Evolutionary conservation across 2,329 filamentous ascomycete genomes (phyloP).

Genomic region (Xylariaceae sp.): DNA sequence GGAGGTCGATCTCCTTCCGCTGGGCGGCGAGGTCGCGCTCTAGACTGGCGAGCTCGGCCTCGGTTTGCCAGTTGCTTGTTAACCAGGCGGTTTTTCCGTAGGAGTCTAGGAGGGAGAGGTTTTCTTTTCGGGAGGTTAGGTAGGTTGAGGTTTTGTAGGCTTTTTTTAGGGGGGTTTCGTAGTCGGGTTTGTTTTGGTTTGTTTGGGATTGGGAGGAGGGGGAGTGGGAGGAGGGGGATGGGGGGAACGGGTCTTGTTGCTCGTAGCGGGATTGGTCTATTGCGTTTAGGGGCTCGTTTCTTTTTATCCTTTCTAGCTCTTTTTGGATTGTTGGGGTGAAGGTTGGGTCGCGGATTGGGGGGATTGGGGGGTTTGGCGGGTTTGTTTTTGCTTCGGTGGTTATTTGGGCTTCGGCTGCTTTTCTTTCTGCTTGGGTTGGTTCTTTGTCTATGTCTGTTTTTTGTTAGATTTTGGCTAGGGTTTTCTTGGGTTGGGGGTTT

Average conservation of each 20-base stretch:
- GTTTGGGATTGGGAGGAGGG: neutral
- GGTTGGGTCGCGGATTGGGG: constrained; percentile 45
- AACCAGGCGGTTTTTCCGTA: constrained; percentile 92
- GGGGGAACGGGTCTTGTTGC: constrained; percentile 52
- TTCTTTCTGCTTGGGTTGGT: constrained; percentile 59
- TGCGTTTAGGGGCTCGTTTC: constrained; percentile 54
- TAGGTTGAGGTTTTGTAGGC: constrained; percentile 51
- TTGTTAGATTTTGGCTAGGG: neutral
- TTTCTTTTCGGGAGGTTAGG: constrained; percentile 46
- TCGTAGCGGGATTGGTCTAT: constrained; percentile 84
- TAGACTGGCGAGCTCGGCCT: constrained; percentile 63
- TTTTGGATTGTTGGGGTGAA: constrained; percentile 64
- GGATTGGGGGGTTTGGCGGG: constrained; percentile 38
- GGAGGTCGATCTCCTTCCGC: constrained; percentile 65
- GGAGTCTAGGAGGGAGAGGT: constrained; percentile 69
- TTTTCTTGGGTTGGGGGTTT: neutral
- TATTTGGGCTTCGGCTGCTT: constrained; percentile 66
- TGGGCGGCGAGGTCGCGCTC: constrained; percentile 70
- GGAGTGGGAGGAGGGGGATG: constrained; percentile 45
- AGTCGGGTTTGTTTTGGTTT: neutral
- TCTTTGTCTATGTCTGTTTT: constrained; percentile 76
- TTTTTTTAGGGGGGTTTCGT: constrained; percentile 45
- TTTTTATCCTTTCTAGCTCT: constrained; percentile 63
- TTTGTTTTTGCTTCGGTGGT: constrained; percentile 29
- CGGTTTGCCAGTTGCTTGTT: constrained; percentile 74